Evolutionary conservation across 78 protist genomes (phyloP).

Genomic region (Planoprotostelium fungivorum): DNA sequence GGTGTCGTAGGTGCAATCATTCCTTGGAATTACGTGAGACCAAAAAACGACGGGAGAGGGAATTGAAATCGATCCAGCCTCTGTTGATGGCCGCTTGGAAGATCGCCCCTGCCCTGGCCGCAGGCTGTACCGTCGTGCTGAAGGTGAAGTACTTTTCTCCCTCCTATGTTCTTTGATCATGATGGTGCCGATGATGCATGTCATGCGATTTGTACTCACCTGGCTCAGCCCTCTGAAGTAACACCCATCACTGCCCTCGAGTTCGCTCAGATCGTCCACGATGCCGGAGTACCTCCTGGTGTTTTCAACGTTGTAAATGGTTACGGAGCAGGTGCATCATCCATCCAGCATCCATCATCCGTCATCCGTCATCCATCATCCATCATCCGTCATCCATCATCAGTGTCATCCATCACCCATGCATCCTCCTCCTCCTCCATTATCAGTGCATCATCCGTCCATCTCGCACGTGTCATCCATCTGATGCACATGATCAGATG

Average conservation of each 20-base stretch:
- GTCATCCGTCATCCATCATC: no score
- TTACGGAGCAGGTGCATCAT: slow-evolving; percentile 34
- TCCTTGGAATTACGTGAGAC: slow-evolving; percentile 64
- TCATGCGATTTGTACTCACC: no score
- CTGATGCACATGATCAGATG: no score
- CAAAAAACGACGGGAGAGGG: no score
- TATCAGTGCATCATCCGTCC: no score
- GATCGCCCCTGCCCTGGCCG: slow-evolving; percentile 85
- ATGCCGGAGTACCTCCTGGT: slow-evolving; percentile 90
- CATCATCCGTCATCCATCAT: no score
- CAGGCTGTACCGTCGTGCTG: slow-evolving; percentile 49
- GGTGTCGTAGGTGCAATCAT: slow-evolving; percentile 63
- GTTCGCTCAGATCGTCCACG: slow-evolving; percentile 53
- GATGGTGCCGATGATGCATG: neutral
- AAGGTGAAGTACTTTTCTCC: neutral
- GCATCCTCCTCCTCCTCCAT: no score
- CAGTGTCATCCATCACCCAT: no score
- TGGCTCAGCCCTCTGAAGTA: slow-evolving; percentile 83
- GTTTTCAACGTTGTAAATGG: slow-evolving; percentile 84
- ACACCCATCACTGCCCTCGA: slow-evolving; percentile 85
- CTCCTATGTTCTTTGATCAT: neutral
- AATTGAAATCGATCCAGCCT: no score
- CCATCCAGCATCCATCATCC: no score
- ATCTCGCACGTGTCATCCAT: no score
- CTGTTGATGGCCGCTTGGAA: no score